These are phyloP conservation scores for Eucalyptus cloeziana DNA, from an alignment of 345 rosid genomes.

Conservation along the genomic window DNA sequence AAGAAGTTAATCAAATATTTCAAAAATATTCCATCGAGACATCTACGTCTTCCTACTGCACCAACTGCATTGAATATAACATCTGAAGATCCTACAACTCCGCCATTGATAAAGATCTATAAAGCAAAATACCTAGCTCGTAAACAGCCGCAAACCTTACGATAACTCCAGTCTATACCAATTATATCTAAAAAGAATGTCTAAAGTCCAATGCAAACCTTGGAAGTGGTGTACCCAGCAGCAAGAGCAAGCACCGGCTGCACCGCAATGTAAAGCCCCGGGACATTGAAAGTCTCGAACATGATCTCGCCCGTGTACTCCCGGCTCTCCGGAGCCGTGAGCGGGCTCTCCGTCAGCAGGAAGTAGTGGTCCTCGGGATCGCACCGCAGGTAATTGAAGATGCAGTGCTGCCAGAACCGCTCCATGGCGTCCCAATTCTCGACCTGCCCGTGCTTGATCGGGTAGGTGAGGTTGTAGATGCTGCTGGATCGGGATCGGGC, in stretches of 20 bases:
- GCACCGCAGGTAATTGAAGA: conserved; percentile 82
- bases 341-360: conserved; percentile 92
- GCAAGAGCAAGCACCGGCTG: conserved; percentile 98
- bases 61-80: not conserved
- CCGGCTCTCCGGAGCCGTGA: conserved; percentile 90
- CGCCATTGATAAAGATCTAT: not conserved
- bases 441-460: conserved; percentile 83
- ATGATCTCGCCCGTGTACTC: conserved; percentile 94
- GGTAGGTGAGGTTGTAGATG: conserved; percentile 65
- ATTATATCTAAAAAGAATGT: not conserved
- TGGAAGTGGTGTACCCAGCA: conserved; percentile 92
- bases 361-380: conserved; percentile 99
- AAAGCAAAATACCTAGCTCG: not conserved
- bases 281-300: conserved; percentile 94
- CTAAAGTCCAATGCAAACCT: conserved; percentile 30
- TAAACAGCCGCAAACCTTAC: not conserved
- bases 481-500: conserved; percentile 66
- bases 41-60: not conserved
- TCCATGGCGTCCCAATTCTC: conserved; percentile 99
- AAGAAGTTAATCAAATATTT: not conserved
- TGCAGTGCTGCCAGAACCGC: conserved; percentile 96
- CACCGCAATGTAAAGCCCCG: conserved; percentile 94
- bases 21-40: not conserved
- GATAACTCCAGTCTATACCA: not conserved
- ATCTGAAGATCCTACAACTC: not conserved